phyloP scores from a whole-genome alignment of 768 basidiomycete species.

The Artomyces pyxidatus region DNA sequence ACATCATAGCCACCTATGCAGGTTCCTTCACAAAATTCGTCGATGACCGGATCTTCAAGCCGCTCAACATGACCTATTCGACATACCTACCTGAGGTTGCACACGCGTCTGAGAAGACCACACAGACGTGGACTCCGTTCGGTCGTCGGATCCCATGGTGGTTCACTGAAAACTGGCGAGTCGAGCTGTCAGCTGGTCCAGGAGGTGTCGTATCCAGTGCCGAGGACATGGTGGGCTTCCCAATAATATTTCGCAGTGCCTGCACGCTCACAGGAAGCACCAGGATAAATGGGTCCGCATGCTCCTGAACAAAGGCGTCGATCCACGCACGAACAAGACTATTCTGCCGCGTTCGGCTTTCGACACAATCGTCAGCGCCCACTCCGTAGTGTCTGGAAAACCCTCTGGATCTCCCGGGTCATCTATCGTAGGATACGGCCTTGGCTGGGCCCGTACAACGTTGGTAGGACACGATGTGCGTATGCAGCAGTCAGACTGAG shows the following conservation, averaged over 20 bases:
- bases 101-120: slow-evolving; percentile 21
- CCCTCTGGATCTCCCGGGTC: not conserved
- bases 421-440: slow-evolving; percentile 26
- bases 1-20: slow-evolving; percentile 28
- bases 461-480: slow-evolving; percentile 35
- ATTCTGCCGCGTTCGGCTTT: slow-evolving; percentile 27
- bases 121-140: slow-evolving; percentile 25
- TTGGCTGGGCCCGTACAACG: slow-evolving; percentile 34
- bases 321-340: slow-evolving; percentile 21
- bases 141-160: slow-evolving; percentile 27
- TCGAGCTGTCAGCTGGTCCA: slow-evolving; percentile 26
- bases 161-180: slow-evolving; percentile 20
- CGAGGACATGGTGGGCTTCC: slow-evolving; percentile 31
- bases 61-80: slow-evolving; percentile 32
- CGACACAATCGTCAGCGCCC: slow-evolving; percentile 24
- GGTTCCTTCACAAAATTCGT: slow-evolving; percentile 32
- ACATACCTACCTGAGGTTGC: slow-evolving; percentile 30
- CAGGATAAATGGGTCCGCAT: slow-evolving; percentile 33
- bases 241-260: slow-evolving; percentile 3
- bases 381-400: slow-evolving; percentile 17
- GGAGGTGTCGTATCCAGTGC: slow-evolving; percentile 36
- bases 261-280: not conserved
- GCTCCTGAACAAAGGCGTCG: slow-evolving; percentile 27
- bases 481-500: too few species aligned
- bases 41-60: slow-evolving; percentile 30